These are phyloP conservation scores for Diaporthe sp. DNA, from an alignment of 2,329 filamentous ascomycete species.

Conservation along the genomic window DNA sequence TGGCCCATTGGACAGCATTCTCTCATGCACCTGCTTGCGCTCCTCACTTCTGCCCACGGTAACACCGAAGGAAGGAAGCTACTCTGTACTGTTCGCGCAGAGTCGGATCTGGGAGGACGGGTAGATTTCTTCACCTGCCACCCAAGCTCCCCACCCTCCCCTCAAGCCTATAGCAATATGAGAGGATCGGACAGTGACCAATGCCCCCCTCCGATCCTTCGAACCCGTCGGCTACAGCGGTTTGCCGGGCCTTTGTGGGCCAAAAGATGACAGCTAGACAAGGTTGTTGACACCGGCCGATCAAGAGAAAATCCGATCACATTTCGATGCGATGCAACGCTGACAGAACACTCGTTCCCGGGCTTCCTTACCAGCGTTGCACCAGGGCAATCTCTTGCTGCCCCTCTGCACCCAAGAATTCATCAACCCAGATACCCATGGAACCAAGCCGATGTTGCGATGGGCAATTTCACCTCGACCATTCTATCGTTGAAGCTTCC, in stretches of 20 bases:
- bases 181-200: constrained; percentile 6
- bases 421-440: not conserved
- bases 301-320: constrained; percentile 16
- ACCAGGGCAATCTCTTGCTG: constrained; percentile 4
- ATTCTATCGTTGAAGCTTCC: not conserved
- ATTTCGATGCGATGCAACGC: constrained; percentile 14
- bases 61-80: not conserved
- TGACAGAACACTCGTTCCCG: constrained; percentile 1
- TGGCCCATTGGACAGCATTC: not conserved
- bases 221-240: constrained; percentile 17
- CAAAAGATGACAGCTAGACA: constrained; percentile 12
- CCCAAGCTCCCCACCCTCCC: not conserved
- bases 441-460: constrained; percentile 10
- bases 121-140: not conserved
- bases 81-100: not conserved
- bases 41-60: not conserved
- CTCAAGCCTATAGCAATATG: not conserved
- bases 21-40: not conserved
- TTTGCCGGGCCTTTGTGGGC: not conserved
- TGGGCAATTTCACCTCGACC: constrained; percentile 16
- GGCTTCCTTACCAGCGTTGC: not conserved
- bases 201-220: constrained; percentile 8
- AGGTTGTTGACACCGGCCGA: constrained; percentile 16
- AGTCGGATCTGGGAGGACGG: not conserved
- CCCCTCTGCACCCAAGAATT: constrained; percentile 10